Conservation (phyloP, 257 asterid species). For the Solanum corneliomulleri region DNA sequence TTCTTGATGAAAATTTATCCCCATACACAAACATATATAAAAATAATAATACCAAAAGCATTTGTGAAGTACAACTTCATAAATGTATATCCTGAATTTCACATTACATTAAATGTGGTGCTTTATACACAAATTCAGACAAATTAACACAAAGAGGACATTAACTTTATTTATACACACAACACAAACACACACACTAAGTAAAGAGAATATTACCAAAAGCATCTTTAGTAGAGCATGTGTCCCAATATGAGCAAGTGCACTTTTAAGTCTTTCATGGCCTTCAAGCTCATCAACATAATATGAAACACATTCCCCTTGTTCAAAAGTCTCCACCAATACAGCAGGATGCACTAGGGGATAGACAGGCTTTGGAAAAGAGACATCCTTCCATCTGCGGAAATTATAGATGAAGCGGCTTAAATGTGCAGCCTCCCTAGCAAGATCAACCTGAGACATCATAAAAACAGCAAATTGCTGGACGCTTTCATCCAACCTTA, state of each 20-base stretch:
- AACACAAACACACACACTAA: not conserved
- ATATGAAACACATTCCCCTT: conserved; percentile 2
- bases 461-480: conserved; percentile 5
- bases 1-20: not conserved
- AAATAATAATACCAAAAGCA: not conserved
- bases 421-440: conserved; percentile 3
- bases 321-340: not conserved
- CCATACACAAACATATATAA: not conserved
- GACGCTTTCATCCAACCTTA: not conserved
- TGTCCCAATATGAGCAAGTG: conserved; percentile 6
- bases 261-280: not conserved
- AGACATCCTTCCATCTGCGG: conserved; percentile 2
- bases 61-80: not conserved
- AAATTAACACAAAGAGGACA: not conserved
- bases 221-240: conserved; percentile 5
- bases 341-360: conserved; percentile 4
- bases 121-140: not conserved
- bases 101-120: not conserved
- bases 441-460: conserved; percentile 4
- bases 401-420: conserved; percentile 5
- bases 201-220: not conserved
- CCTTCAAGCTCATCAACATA: conserved; percentile 2
- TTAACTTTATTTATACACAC: not conserved
- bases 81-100: not conserved
- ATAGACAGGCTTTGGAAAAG: conserved; percentile 6